Base-by-base conservation (phyloP, 352 stramenopile species). In the Phytophthora nicotianae region DNA sequence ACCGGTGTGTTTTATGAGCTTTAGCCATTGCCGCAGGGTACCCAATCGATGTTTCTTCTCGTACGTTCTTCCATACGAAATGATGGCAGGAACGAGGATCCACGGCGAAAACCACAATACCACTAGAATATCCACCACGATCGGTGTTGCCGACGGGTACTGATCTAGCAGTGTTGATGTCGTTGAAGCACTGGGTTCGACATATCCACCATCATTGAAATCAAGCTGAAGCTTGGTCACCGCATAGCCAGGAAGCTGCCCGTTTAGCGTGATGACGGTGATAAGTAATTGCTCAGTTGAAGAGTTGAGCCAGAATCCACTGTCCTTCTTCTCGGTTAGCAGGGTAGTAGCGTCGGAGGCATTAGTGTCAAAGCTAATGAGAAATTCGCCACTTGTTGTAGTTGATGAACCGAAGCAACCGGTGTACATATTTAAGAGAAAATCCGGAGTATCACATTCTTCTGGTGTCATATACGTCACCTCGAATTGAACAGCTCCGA, bases 181-280 rank as follows among this genome's bases (percentile, higher is more conserved):
- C 4, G 68, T 79, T 9, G 53, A 68, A 2, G 51, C 50, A 10
- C 50, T 72, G 2, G 65, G 53, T 8, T 79, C 50, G 5, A 84
- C 48, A 26, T 58, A 79, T 5, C 75, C 75, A 0, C 77, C 77
- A 2, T 68, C 48, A 17, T 80, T 56, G 46, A 83, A 83, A 47
- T 68, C 38, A 16, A 86, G 9, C 8, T 50, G 57, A 9, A 84
- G 47, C 11, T 72, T 65, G 0, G 70, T 83, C 42, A 81, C 64
- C 2, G 53, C 66, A 21, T 79, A 82, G 1, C 46, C 62, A 11
- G 64, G 35, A 5, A 86, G 45, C 35, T 86, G 74, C n/a, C 63
- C 74, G 27, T 86, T 83, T 50, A 77, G 75, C 5, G 66, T 77
- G n/a, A 83, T 75, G 19, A 84, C 46, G 16, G 61, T 79, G 60